Percentiles rank a stretch among this genome's conserved stretches.
phyloP scores from a whole-genome alignment of 768 basidiomycete species.

The Fomitopsis pulvina region DNA sequence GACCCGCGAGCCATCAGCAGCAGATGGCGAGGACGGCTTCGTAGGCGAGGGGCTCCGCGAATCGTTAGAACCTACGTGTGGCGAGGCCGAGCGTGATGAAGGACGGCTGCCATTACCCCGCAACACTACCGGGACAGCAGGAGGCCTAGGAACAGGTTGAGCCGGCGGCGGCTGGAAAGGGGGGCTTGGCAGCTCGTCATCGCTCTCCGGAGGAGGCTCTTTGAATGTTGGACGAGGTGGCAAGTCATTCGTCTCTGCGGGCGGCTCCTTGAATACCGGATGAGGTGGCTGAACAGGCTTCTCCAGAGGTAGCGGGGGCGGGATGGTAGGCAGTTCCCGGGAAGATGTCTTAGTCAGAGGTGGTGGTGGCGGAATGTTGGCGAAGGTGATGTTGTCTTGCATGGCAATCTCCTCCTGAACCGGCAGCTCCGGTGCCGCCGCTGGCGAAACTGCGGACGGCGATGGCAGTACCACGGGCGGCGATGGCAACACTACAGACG shows the following conservation, averaged over 20 bases:
- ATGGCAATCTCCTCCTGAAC: conserved; percentile 10
- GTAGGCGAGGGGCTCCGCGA: conserved; percentile 26
- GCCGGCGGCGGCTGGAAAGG: conserved; percentile 15
- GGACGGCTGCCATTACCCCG: conserved; percentile 5
- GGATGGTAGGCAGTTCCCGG: conserved; percentile 5
- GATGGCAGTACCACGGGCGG: too few relatives aligned
- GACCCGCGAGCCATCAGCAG: conserved; percentile 24
- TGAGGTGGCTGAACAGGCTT: conserved; percentile 15
- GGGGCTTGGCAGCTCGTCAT: conserved; percentile 12
- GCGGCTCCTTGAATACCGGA: conserved; percentile 58
- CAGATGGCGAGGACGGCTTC: conserved; percentile 44
- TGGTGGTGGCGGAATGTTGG: conserved; percentile 1
- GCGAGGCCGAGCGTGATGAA: conserved; percentile 21
- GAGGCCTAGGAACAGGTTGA: conserved; percentile 25
- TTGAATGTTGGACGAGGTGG: conserved; percentile 35
- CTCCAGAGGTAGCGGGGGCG: conserved; percentile 8
- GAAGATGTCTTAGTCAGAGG: conserved; percentile 4
- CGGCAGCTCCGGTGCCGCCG: not conserved
- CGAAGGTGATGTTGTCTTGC: conserved; percentile 5
- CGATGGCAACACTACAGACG: too few relatives aligned
- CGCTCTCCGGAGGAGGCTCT: conserved; percentile 26
- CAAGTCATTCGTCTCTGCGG: conserved; percentile 49
- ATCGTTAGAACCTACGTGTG: conserved; percentile 19
- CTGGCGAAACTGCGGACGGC: not conserved
- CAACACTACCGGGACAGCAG: conserved; percentile 6